phyloP scores from a whole-genome alignment of 352 stramenopile species.

The Peronospora farinosa region DNA sequence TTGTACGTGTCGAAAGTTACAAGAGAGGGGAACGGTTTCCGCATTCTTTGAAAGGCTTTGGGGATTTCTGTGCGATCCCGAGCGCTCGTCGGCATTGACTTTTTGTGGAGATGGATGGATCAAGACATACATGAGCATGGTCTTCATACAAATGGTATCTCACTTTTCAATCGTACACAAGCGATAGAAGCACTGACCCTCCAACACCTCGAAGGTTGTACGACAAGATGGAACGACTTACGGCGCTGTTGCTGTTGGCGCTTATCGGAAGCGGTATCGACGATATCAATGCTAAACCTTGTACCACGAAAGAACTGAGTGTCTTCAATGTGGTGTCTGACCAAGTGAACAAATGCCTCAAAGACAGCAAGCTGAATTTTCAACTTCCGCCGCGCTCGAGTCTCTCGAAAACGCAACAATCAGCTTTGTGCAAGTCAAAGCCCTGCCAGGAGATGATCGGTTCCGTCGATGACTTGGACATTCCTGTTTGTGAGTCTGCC shows the following conservation, averaged over 20 bases:
- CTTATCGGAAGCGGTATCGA: conserved; percentile 3
- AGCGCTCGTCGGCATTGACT: conserved; percentile 7
- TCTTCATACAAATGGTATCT: not conserved
- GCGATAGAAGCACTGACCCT: conserved; percentile 7
- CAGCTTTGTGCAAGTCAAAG: conserved; percentile 36
- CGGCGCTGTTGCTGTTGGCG: conserved; percentile 8
- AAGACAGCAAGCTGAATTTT: conserved; percentile 37
- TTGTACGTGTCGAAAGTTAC: conserved; percentile 46
- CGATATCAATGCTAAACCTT: conserved; percentile 14
- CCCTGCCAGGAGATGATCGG: conserved; percentile 50
- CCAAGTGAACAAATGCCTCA: conserved; percentile 35
- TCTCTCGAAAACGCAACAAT: conserved; percentile 26
- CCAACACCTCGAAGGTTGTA: not conserved
- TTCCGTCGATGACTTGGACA: conserved; percentile 45
- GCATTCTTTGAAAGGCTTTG: conserved; percentile 41
- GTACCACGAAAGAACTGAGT: conserved; percentile 33
- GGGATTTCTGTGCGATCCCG: conserved; percentile 30
- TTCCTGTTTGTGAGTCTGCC: conserved; percentile 41
- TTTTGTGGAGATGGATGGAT: conserved; percentile 12
- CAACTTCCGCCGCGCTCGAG: conserved; percentile 31
- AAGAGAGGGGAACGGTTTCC: conserved; percentile 15
- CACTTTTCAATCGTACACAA: conserved; percentile 23
- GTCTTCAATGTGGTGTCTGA: conserved; percentile 39
- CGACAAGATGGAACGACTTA: conserved; percentile 13
- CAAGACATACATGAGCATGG: conserved; percentile 11